Base-by-base conservation (phyloP, 352 stramenopile genomes). In the Peronospora belbahrii region DNA sequence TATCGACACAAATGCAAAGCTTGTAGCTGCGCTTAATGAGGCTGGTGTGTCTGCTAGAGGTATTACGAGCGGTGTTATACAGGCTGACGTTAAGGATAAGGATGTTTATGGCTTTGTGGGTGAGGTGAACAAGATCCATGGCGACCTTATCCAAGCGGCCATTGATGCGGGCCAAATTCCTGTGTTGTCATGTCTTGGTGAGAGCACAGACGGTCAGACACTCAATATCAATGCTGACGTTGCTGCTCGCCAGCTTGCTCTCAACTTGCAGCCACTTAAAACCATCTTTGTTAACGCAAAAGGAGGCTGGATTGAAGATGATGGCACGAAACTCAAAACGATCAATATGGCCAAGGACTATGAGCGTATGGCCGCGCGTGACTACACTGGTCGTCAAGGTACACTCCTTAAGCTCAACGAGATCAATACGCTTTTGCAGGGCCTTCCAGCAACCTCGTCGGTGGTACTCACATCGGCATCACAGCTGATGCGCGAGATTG, bases 361-460 rank as follows among this genome's bases (percentile, higher is more conserved):
- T 51, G 70, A 63, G 49, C 45, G 39, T 22, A 88, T 95, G 74
- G 78, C 77, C 8, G 55, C 75, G 9, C 67, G 66, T 11, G 82
- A 94, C 68, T 95, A 94, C 65, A 89, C 76, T 15, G 84, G 84
- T 11, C 83, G 85, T 27, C 83, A 95, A 47, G 85, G 85, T 38
- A 95, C 85, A 42, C 70, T 94, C n/a, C 70, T 95, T 42, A 95
- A 95, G 70, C 68, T 95, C 11, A 94, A 93, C 44, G 85, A 95
- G 64, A 94, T 95, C 59, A 84, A 94, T 59, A 63, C 67, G 23
- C 67, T 95, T 14, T 61, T 94, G 31, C 65, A 90, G 45, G 71
- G 70, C 24, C 57, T 95, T 24, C 82, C 85, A 10, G 69, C 66
- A 27, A 74, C 75, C 14, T 91, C 83, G 13, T 90, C 85, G 0